A percentile compares a stretch with the other conserved stretches of the same genome.
Evolutionary conservation across 1,284 basidiomycete genomes (phyloP).

Genomic region (Dichomitus squalens): DNA sequence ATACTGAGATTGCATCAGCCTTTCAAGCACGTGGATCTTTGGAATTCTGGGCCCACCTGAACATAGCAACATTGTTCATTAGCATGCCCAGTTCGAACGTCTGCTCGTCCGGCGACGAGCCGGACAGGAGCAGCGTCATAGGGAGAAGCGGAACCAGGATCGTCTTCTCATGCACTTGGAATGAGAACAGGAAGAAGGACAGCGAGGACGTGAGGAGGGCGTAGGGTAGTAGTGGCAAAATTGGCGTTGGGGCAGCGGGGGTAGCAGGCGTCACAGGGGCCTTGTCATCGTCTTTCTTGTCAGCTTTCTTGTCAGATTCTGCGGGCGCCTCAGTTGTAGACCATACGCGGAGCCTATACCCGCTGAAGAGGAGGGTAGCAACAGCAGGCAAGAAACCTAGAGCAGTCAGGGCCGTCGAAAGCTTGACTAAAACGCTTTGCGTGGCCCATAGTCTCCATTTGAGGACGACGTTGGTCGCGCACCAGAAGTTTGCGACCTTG

Average conservation of each 20-base stretch:
- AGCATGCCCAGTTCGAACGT: slow-evolving; percentile 81
- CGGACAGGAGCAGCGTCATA: slow-evolving; percentile 77
- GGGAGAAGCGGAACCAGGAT: slow-evolving; percentile 89
- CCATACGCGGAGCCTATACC: slow-evolving; percentile 40
- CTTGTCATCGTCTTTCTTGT: slow-evolving; percentile 9
- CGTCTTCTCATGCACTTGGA: slow-evolving; percentile 95
- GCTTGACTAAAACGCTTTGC: slow-evolving; percentile 51
- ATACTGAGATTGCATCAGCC: slow-evolving; percentile 56
- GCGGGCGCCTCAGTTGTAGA: slow-evolving; percentile 1
- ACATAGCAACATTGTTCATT: slow-evolving; percentile 85
- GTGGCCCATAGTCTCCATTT: slow-evolving; percentile 74
- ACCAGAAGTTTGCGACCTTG: slow-evolving; percentile 97
- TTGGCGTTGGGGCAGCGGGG: slow-evolving; percentile 39
- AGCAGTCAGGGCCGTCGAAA: slow-evolving; percentile 61
- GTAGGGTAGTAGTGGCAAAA: slow-evolving; percentile 66
- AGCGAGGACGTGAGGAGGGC: slow-evolving; percentile 75
- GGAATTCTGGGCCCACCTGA: slow-evolving; percentile 60
- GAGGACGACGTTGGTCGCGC: slow-evolving; percentile 84
- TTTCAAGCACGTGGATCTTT: neutral
- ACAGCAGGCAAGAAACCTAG: slow-evolving; percentile 68
- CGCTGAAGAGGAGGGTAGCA: slow-evolving; percentile 52
- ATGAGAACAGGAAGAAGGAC: slow-evolving; percentile 94
- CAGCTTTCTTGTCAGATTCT: neutral
- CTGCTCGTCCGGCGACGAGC: slow-evolving; percentile 52
- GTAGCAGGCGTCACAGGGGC: neutral